Percentiles rank a stretch among this genome's conserved stretches.
Evolutionary conservation across 768 basidiomycete genomes (phyloP).

Genomic region (Strobilomyces echinocephalus): DNA sequence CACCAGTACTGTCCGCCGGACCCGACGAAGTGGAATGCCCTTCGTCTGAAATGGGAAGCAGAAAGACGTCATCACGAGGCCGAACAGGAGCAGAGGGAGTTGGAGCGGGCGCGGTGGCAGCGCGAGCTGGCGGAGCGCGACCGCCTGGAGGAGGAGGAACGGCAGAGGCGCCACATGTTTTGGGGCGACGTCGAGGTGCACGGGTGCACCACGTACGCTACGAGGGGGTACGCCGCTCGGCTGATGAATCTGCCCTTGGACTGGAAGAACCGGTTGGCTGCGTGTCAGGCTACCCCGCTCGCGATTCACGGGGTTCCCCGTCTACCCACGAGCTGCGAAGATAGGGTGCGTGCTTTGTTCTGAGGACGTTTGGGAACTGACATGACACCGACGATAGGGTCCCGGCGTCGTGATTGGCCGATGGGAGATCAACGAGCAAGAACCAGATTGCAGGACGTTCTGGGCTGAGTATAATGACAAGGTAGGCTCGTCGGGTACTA

Average conservation of each 20-base stretch:
- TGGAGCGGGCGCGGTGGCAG: not conserved
- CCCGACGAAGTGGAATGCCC: too few species aligned
- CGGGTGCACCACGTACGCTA: slow-evolving; percentile 25
- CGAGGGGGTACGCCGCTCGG: slow-evolving; percentile 27
- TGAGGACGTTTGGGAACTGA: too few species aligned
- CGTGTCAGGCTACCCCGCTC: slow-evolving; percentile 20
- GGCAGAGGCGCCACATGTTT: slow-evolving; percentile 19
- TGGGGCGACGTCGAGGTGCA: slow-evolving; percentile 17
- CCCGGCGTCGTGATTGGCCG: too few species aligned
- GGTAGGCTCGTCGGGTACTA: too few species aligned
- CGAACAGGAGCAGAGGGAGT: not conserved
- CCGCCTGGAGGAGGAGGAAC: slow-evolving; percentile 23
- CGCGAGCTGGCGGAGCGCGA: slow-evolving; percentile 5
- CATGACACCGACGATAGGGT: too few species aligned
- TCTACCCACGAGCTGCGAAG: slow-evolving; percentile 22
- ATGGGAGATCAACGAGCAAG: too few species aligned
- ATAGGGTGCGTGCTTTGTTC: slow-evolving; percentile 9
- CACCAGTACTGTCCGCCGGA: slow-evolving; percentile 10
- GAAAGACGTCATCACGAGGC: not conserved
- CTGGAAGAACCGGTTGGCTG: slow-evolving; percentile 16
- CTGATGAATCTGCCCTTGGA: slow-evolving; percentile 25
- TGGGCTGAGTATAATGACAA: too few species aligned
- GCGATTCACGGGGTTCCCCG: slow-evolving; percentile 18
- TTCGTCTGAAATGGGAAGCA: too few species aligned
- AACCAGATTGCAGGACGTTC: too few species aligned